These are phyloP conservation scores for Nicotiana sylvestris DNA, from an alignment of 257 asterid genomes.

Conservation along the genomic window DNA sequence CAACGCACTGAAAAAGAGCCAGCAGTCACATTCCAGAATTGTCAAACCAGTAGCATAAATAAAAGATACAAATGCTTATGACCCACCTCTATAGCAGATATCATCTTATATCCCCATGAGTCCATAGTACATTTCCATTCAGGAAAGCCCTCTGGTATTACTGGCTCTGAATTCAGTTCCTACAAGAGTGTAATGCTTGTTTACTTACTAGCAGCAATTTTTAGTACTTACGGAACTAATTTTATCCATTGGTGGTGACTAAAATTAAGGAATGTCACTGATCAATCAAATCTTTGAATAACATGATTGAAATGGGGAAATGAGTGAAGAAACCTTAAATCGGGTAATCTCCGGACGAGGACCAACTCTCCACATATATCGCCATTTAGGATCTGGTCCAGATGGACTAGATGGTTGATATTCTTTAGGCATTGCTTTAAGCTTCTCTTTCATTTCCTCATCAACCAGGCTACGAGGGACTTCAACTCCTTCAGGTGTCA, in stretches of 20 bases:
- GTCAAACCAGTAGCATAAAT: constrained; percentile 9
- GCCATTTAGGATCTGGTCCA: constrained; percentile 99
- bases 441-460: constrained; percentile 77
- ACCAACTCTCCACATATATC: constrained; percentile 99
- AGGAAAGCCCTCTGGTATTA: constrained; percentile 88
- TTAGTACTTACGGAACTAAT: background rate
- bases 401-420: constrained; percentile 57
- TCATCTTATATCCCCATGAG: constrained; percentile 92
- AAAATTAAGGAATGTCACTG: background rate
- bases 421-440: constrained; percentile 62
- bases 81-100: constrained; percentile 77
- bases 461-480: constrained; percentile 95
- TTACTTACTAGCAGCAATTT: constrained; percentile 22
- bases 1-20: constrained; percentile 59
- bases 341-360: constrained; percentile 67
- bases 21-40: background rate
- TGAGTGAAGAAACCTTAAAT: constrained; percentile 54
- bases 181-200: constrained; percentile 21
- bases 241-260: background rate
- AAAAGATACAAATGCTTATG: constrained; percentile 16
- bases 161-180: constrained; percentile 97
- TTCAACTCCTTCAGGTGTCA: constrained; percentile 98
- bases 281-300: background rate
- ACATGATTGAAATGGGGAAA: background rate
- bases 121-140: constrained; percentile 94